A percentile compares a stretch with the other conserved stretches of the same genome.
These are phyloP conservation scores for Daphne laureola DNA, from an alignment of 441 rosid species.

Conservation along the genomic window DNA sequence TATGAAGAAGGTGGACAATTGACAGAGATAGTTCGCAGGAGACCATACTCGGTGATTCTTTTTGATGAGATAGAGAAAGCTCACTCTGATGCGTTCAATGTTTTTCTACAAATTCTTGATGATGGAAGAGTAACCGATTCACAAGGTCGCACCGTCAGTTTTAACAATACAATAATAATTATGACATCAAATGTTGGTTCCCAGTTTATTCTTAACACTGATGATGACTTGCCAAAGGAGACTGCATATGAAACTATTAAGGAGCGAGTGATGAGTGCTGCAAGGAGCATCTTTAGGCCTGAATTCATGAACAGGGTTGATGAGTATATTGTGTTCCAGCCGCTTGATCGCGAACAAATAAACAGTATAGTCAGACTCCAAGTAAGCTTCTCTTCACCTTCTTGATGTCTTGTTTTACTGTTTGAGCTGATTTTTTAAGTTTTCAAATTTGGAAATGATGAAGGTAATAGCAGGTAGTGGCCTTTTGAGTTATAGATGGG, in stretches of 20 bases:
- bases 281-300: constrained; percentile 86
- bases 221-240: constrained; percentile 52
- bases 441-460: too few species aligned
- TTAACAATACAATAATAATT: constrained; percentile 85
- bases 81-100: constrained; percentile 83
- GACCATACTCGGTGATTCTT: constrained; percentile 92
- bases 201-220: constrained; percentile 65
- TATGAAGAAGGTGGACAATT: constrained; percentile 98
- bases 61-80: constrained; percentile 99
- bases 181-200: constrained; percentile 99
- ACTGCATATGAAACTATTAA: constrained; percentile 70
- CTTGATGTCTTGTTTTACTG: background rate
- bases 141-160: constrained; percentile 89
- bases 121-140: constrained; percentile 98
- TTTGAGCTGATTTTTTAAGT: too few species aligned
- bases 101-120: constrained; percentile 92
- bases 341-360: constrained; percentile 77
- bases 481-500: too few species aligned
- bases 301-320: constrained; percentile 98
- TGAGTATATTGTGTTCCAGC: constrained; percentile 97
- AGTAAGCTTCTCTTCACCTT: constrained; percentile 33
- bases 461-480: too few species aligned
- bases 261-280: constrained; percentile 87
- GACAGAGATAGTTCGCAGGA: constrained; percentile 85
- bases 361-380: constrained; percentile 77